Conservation (phyloP, 805 yeast genomes). For the Zygoascus tannicola region DNA sequence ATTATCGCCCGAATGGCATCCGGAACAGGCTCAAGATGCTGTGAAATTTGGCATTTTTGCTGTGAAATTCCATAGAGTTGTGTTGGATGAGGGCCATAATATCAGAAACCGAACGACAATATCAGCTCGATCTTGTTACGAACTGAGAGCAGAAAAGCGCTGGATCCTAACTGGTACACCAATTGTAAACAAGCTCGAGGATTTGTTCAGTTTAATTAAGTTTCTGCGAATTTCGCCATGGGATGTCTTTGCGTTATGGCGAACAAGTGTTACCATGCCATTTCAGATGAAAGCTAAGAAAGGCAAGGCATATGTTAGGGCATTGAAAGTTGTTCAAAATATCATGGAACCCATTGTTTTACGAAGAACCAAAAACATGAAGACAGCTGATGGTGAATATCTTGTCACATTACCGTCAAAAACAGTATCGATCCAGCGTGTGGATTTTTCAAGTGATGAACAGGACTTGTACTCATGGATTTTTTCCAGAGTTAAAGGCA, state of each 20-base stretch:
- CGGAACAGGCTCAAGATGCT: slow-evolving; percentile 12
- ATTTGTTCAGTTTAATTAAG: slow-evolving; percentile 65
- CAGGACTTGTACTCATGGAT: slow-evolving; percentile 57
- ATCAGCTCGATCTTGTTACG: slow-evolving; percentile 69
- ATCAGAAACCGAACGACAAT: slow-evolving; percentile 72
- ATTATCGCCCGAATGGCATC: slow-evolving; percentile 6
- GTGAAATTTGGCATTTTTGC: slow-evolving; percentile 49
- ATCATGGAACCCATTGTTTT: slow-evolving; percentile 74
- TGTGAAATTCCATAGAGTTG: slow-evolving; percentile 63
- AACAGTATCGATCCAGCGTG: slow-evolving; percentile 56
- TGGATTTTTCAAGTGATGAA: slow-evolving; percentile 61
- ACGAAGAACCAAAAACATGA: slow-evolving; percentile 82
- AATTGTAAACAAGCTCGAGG: slow-evolving; percentile 79
- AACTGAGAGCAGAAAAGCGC: slow-evolving; percentile 50
- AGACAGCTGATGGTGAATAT: slow-evolving; percentile 58
- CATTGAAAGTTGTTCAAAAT: slow-evolving; percentile 76
- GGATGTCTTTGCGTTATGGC: slow-evolving; percentile 81
- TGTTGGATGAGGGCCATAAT: slow-evolving; percentile 85
- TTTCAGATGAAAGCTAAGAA: slow-evolving; percentile 49
- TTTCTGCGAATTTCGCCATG: slow-evolving; percentile 82
- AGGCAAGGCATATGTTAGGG: slow-evolving; percentile 44
- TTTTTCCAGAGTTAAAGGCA: slow-evolving; percentile 51
- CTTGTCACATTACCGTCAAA: slow-evolving; percentile 71
- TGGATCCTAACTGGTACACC: slow-evolving; percentile 96
- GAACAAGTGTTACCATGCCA: slow-evolving; percentile 71